phyloP scores from a whole-genome alignment of 139 green algal species.

The Raphidocelis subcapitata region DNA sequence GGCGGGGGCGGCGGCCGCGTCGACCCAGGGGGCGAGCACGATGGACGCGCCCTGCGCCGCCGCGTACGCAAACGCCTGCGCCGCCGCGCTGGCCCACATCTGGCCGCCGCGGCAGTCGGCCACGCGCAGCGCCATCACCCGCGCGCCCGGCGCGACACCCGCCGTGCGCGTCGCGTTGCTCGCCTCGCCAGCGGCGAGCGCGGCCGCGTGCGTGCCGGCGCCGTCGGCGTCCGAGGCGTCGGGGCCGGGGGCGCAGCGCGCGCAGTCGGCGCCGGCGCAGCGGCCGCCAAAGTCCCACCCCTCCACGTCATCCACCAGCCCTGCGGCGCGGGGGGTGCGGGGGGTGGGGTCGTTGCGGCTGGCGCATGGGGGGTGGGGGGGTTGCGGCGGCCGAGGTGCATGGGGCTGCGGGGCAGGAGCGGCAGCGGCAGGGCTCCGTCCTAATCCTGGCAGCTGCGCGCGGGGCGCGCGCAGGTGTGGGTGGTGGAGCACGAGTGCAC shows the following conservation, averaged over 20 bases:
- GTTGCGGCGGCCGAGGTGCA: neutral
- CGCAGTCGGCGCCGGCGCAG: constrained; percentile 18
- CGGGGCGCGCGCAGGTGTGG: neutral
- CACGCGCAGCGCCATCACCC: constrained; percentile 48
- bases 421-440: neutral
- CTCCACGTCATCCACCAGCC: constrained; percentile 44
- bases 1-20: neutral
- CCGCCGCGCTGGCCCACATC: constrained; percentile 24
- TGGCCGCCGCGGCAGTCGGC: constrained; percentile 15
- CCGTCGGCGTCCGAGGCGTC: constrained; percentile 45
- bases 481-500: no score
- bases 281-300: constrained; percentile 40
- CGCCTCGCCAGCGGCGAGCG: constrained; percentile 43
- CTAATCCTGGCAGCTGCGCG: no score
- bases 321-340: constrained; percentile 4
- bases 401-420: no score
- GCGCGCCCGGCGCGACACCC: constrained; percentile 43
- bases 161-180: constrained; percentile 37
- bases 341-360: neutral
- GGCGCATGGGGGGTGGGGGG: neutral
- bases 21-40: constrained; percentile 14
- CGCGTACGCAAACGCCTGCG: constrained; percentile 36
- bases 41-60: constrained; percentile 34
- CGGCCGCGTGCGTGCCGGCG: constrained; percentile 58
- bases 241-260: constrained; percentile 1